Conservation (phyloP, 1,284 basidiomycete genomes). For the Xerocomus amazonicus region DNA sequence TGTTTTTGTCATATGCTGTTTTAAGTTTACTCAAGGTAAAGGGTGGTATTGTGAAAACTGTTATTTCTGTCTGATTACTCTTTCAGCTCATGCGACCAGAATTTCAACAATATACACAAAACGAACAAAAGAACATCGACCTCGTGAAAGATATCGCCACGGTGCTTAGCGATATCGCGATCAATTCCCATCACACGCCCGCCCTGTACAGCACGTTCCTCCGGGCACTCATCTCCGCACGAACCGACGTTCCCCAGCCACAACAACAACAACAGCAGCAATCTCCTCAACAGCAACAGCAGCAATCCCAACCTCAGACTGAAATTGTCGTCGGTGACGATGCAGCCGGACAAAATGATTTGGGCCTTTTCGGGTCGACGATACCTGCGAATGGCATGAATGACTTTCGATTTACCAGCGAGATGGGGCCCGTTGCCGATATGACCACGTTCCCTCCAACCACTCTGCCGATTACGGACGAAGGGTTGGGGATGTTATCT, state of each 20-base stretch:
- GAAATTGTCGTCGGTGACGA: slow-evolving; percentile 28
- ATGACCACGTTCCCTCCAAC: slow-evolving; percentile 80
- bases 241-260: slow-evolving; percentile 41
- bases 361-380: slow-evolving; percentile 26
- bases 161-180: slow-evolving; percentile 70
- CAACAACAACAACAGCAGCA: slow-evolving; percentile 13
- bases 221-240: slow-evolving; percentile 69
- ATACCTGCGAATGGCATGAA: slow-evolving; percentile 28
- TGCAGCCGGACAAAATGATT: slow-evolving; percentile 21
- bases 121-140: slow-evolving; percentile 67
- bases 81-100: slow-evolving; percentile 74
- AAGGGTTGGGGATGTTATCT: slow-evolving; percentile 52
- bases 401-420: slow-evolving; percentile 68
- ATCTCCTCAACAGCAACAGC: no score
- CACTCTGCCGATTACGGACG: slow-evolving; percentile 53
- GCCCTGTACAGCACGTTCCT: slow-evolving; percentile 85
- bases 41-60: slow-evolving; percentile 10
- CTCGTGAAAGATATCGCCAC: slow-evolving; percentile 81
- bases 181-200: slow-evolving; percentile 76
- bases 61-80: slow-evolving; percentile 8
- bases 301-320: slow-evolving; percentile 18
- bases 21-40: slow-evolving; percentile 82
- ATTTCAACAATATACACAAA: slow-evolving; percentile 73
- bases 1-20: slow-evolving; percentile 86
- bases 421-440: slow-evolving; percentile 77